A percentile compares a stretch with the other conserved stretches of the same genome.
Evolutionary conservation across 169 alveolate species (phyloP).

Genomic region (Plasmodium falciparum): DNA sequence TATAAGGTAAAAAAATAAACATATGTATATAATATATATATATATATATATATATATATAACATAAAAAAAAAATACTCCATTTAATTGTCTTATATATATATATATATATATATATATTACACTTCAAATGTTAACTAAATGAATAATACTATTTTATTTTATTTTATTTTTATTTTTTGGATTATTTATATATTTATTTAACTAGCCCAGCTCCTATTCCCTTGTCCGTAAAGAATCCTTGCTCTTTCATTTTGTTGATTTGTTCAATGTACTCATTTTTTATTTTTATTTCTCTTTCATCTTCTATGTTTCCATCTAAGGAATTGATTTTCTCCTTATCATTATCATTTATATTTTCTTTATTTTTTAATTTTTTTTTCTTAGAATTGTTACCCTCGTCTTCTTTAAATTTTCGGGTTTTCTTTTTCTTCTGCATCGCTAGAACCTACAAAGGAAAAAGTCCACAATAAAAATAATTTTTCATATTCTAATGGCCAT

Average conservation of each 20-base stretch:
- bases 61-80: too few relatives aligned
- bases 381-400: constrained; percentile 20
- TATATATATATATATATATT: too few relatives aligned
- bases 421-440: constrained; percentile 57
- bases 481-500: too few relatives aligned
- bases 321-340: neutral
- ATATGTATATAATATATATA: neutral
- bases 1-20: neutral
- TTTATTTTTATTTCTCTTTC: constrained; percentile 58
- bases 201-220: constrained; percentile 67
- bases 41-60: too few relatives aligned
- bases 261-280: constrained; percentile 62
- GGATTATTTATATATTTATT: constrained; percentile 12
- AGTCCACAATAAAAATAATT: neutral
- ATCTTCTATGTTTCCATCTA: constrained; percentile 11
- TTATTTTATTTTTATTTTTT: neutral
- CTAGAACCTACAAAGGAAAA: constrained; percentile 31
- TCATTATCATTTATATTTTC: constrained; percentile 1
- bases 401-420: constrained; percentile 29
- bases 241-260: constrained; percentile 67
- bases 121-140: too few relatives aligned
- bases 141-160: neutral
- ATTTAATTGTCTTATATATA: too few relatives aligned
- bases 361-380: constrained; percentile 29
- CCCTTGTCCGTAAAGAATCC: constrained; percentile 73